Percentiles rank a stretch among this genome's conserved stretches.
phyloP scores from a whole-genome alignment of 441 rosid species.

The Populus hybrid region DNA sequence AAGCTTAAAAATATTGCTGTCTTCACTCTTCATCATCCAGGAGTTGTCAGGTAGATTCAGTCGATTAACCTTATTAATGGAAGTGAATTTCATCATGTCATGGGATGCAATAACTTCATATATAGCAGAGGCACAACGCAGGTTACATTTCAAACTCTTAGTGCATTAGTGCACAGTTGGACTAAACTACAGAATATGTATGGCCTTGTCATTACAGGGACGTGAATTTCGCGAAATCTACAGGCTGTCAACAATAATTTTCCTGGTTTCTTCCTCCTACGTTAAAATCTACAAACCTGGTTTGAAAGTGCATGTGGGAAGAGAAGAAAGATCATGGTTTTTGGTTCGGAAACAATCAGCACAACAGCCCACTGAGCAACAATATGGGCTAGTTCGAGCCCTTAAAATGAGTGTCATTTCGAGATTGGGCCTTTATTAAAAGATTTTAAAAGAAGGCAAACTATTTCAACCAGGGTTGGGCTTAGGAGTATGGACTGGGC shows the following conservation, averaged over 20 bases:
- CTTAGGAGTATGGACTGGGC: background rate
- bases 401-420: background rate
- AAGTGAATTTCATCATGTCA: too few species aligned
- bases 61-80: too few species aligned
- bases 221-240: background rate
- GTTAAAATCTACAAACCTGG: too few species aligned
- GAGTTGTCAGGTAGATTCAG: too few species aligned
- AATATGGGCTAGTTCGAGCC: background rate
- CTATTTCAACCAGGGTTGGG: background rate
- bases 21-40: slow-evolving; percentile 3
- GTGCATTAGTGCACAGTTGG: too few species aligned
- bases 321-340: background rate
- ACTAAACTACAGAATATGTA: too few species aligned
- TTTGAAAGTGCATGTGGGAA: background rate
- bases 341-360: background rate
- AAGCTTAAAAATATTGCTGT: background rate
- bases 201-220: background rate
- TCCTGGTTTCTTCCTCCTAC: background rate
- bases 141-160: too few species aligned
- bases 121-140: too few species aligned
- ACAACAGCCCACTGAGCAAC: background rate
- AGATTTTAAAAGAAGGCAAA: background rate
- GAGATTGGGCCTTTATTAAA: background rate
- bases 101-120: too few species aligned
- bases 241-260: background rate